Evolutionary conservation across 164 flowering plant species (phyloP), one percentile per base, ranked within the genome.

Genomic region (Magnolia kwangsiensis): DNA sequence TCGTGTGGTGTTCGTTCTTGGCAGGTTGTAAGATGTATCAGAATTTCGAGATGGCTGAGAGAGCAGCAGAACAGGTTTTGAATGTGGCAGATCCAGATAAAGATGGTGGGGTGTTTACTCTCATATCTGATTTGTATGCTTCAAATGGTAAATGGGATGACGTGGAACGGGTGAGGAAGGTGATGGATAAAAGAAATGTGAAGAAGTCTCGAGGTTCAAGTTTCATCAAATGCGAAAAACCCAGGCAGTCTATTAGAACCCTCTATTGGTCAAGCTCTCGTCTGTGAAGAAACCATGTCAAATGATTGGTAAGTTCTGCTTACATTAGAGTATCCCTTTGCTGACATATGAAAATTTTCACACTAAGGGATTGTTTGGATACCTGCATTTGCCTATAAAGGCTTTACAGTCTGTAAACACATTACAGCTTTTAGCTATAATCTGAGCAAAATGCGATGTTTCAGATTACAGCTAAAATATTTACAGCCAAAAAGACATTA

Each of bases 21-120:
- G 83, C 83, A 1, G 86, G 90, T 24, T 90, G 93, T 76, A 90
- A 83, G 84, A 71, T 81, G 74, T 92, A 90, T 75, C 86, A 78
- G 79, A 82, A 87, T 69, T 84, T 87, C 78, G 89, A 87, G 68
- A 79, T 89, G 82, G 96, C 86, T 1, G 92, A 90, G 75, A 80
- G 82, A 77, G 91, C 89, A 63, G 72, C 88, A 11, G 85, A 85
- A 58, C 85, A 78, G 72, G 88, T 89, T n/a, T 64, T 89, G 80
- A 74, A 58, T 37, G 72, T 73, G 50, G 80, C 86, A 23, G 81
- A 77, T 70, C 91, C 93, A 1, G 90, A 88, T 72, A 81, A 81
- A 19, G 86, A 87, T 78, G 93, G 92, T 70, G 96, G 96, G 59
- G 86, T 91, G 72, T 91, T 84, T 72, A 75, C 84, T 31, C 86